Base-by-base conservation (phyloP, 164 flowering plant species). In the Macadamia integrifolia region DNA sequence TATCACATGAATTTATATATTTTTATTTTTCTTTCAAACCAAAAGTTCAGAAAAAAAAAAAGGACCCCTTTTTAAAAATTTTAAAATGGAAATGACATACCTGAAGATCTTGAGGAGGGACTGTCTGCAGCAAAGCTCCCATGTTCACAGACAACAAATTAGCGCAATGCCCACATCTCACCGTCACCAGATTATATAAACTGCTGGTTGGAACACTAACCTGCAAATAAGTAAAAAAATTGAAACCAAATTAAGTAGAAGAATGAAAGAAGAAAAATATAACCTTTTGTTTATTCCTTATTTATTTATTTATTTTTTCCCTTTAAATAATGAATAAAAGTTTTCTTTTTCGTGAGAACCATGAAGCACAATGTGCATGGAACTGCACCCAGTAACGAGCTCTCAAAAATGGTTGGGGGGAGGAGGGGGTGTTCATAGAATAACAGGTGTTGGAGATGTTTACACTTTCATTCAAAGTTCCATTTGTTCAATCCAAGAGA, bases 161-260 rank as follows among this genome's bases (percentile, higher is more conserved):
- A 29, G 87, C 72, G 67, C 97, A 92, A 72, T 90, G 97, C 72
- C 97, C 97, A 66, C 97, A 92, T 78, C 97, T 84, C 13, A 92
- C 89, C 1, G 97, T 88, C 64, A 88, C 93, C 0, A 82, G 72
- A 50, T 71, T 87, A 74, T 72, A 74, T 75, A 87, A 13, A 73
- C 75, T 86, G 70, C 32, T 79, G 80, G 84, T 67, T 73, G 96
- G 96, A 66, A 90, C 89, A 64, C 83, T 86, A 2, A 92, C 98
- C 98, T 91, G 87, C 63, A 58, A 62, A 23, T 23, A 23, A 35
- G 40, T 35, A 35, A 35, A 35, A 35, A 35, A 35, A 35, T 35
- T 35, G 40, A 35, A 35, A 35, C 3, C 40, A 35, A 35, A 35
- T 3, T 35, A 2, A 46, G 61, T 44, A 13, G 11, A 53, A 43